Evolutionary conservation across 768 basidiomycete species (phyloP).

Genomic region (Saitozyma podzolica): DNA sequence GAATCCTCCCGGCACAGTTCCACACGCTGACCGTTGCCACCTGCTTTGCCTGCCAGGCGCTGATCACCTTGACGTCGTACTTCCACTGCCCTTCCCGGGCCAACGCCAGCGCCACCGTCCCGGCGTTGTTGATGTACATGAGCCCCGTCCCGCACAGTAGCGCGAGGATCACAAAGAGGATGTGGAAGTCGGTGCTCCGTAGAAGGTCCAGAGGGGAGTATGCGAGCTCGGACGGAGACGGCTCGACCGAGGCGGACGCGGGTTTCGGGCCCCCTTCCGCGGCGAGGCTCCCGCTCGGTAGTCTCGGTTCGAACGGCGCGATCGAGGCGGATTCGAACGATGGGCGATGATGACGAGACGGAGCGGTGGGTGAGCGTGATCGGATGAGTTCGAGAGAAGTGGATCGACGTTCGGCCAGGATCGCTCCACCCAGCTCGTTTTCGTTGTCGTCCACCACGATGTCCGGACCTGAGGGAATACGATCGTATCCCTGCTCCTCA

Average conservation of each 20-base stretch:
- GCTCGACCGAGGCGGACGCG: constrained; percentile 14
- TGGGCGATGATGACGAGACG: constrained; percentile 6
- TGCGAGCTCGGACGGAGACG: constrained; percentile 10
- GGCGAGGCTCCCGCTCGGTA: too few species aligned
- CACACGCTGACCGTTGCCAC: constrained; percentile 79
- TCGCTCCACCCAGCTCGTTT: too few species aligned
- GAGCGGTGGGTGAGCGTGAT: constrained; percentile 23
- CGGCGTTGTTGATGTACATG: constrained; percentile 89
- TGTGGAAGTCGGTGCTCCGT: constrained; percentile 64
- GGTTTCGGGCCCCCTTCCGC: not conserved
- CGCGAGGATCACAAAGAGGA: constrained; percentile 61
- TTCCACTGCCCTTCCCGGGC: constrained; percentile 57
- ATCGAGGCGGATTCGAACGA: not conserved
- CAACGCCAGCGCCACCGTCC: constrained; percentile 69
- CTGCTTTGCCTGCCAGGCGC: constrained; percentile 77
- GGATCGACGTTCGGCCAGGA: constrained; percentile 1
- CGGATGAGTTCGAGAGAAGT: constrained; percentile 38
- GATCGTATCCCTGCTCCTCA: constrained; percentile 18
- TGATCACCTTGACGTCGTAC: constrained; percentile 69
- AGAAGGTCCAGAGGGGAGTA: constrained; percentile 55
- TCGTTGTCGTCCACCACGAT: constrained; percentile 13
- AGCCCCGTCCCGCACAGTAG: constrained; percentile 70
- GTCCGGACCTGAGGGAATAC: constrained; percentile 3
- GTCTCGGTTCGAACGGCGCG: not conserved
- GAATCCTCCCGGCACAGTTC: constrained; percentile 78